Evolutionary conservation across 305 asterid species (phyloP).

Genomic region (Galium porrigens): DNA sequence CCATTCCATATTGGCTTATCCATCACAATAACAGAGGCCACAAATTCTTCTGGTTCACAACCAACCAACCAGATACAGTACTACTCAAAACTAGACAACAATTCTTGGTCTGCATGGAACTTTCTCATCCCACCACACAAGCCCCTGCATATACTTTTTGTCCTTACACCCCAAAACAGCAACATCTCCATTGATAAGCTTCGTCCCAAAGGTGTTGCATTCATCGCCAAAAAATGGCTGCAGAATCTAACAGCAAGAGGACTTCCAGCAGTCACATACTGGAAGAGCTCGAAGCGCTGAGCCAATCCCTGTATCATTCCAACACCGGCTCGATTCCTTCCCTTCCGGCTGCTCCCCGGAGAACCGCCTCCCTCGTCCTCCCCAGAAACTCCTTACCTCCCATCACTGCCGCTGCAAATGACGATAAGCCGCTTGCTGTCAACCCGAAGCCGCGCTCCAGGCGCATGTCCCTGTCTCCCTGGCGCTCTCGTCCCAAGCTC

Average conservation of each 20-base stretch:
- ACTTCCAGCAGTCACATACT: slow-evolving; percentile 50
- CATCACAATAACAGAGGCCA: slow-evolving; percentile 34
- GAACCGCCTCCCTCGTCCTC: slow-evolving; percentile 59
- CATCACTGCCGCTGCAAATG: slow-evolving; percentile 18
- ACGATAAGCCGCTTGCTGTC: slow-evolving; percentile 15
- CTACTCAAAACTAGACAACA: neutral
- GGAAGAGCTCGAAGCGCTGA: slow-evolving; percentile 64
- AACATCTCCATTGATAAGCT: neutral
- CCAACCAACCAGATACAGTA: slow-evolving; percentile 15
- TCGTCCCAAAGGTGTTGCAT: too few relatives aligned
- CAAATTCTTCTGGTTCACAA: slow-evolving; percentile 40
- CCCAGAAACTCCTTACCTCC: slow-evolving; percentile 43
- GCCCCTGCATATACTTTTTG: neutral
- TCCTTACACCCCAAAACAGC: neutral
- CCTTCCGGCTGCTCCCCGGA: slow-evolving; percentile 21
- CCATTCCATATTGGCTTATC: slow-evolving; percentile 27
- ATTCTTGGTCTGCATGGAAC: slow-evolving; percentile 17
- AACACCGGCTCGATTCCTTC: slow-evolving; percentile 19
- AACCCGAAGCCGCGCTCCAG: slow-evolving; percentile 53
- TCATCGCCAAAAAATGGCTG: slow-evolving; percentile 12
- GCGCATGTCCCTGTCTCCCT: slow-evolving; percentile 71
- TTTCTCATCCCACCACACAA: slow-evolving; percentile 16
- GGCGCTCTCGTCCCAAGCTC: slow-evolving; percentile 53
- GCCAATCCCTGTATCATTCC: slow-evolving; percentile 45
- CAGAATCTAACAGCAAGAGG: slow-evolving; percentile 23